Conservation (phyloP, 495 filamentous ascomycete genomes). For the Daldinia concentrica region DNA sequence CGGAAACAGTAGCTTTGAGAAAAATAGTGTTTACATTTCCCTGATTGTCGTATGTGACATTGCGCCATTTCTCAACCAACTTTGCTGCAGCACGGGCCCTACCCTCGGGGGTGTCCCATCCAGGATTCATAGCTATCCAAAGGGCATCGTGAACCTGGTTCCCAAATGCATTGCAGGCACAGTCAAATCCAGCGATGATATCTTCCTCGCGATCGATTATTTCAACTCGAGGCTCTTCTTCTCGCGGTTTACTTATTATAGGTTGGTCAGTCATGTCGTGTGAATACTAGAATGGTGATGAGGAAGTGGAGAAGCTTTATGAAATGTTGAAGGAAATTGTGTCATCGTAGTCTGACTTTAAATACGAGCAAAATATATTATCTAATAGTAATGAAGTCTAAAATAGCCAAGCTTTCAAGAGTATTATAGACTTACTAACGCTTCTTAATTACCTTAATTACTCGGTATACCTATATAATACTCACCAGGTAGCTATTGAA, state of each 20-base stretch:
- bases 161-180: slow-evolving; percentile 50
- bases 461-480: neutral
- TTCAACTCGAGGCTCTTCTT: slow-evolving; percentile 27
- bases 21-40: slow-evolving; percentile 55
- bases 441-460: neutral
- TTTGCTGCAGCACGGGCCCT: slow-evolving; percentile 39
- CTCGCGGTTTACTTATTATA: neutral
- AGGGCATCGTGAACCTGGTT: slow-evolving; percentile 52
- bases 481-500: neutral
- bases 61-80: slow-evolving; percentile 47
- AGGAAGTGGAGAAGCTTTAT: slow-evolving; percentile 21
- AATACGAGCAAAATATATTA: neutral
- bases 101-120: slow-evolving; percentile 53
- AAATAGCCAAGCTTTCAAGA: slow-evolving; percentile 16
- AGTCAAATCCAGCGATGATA: slow-evolving; percentile 32
- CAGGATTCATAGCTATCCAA: slow-evolving; percentile 56
- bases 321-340: neutral
- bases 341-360: neutral
- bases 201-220: slow-evolving; percentile 36
- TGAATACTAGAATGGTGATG: neutral
- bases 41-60: slow-evolving; percentile 42
- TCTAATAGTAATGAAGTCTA: neutral
- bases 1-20: slow-evolving; percentile 55
- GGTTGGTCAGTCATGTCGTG: slow-evolving; percentile 18
- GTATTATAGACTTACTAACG: neutral